Evolutionary conservation across 75 land plant genomes (phyloP).

Genomic region (Azolla pinnata): DNA sequence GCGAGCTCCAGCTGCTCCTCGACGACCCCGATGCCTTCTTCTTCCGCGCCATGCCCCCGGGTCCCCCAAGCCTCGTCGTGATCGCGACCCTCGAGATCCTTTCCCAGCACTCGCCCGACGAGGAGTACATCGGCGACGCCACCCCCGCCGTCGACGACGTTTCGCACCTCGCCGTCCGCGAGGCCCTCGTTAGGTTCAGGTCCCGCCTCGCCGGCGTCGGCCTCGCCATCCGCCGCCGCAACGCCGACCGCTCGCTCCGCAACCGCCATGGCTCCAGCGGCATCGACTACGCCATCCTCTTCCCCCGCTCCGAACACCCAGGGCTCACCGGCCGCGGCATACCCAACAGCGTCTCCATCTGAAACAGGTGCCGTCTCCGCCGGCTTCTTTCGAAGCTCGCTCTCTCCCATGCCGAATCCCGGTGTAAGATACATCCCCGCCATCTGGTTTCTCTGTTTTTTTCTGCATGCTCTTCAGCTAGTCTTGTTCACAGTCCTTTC

Average conservation of each 20-base stretch:
- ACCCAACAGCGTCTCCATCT: constrained; percentile 74
- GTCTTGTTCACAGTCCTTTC: too few relatives aligned
- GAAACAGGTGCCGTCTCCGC: too few relatives aligned
- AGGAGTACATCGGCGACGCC: constrained; percentile 59
- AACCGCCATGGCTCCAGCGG: constrained; percentile 52
- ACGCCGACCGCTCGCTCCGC: constrained; percentile 18
- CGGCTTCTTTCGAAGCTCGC: too few relatives aligned
- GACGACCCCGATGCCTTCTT: constrained; percentile 14
- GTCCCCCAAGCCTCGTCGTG: constrained; percentile 29
- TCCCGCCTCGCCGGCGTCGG: constrained; percentile 14
- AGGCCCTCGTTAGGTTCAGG: constrained; percentile 14
- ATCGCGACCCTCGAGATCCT: constrained; percentile 38
- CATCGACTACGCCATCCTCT: constrained; percentile 55
- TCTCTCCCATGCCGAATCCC: too few relatives aligned
- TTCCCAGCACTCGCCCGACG: constrained; percentile 68
- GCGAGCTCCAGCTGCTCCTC: constrained; percentile 8
- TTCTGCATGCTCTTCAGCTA: too few relatives aligned
- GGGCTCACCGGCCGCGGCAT: constrained; percentile 72
- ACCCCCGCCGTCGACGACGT: constrained; percentile 23
- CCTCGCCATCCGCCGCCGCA: constrained; percentile 10
- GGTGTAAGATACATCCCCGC: too few relatives aligned
- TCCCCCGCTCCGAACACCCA: constrained; percentile 27
- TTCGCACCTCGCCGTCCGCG: neutral
- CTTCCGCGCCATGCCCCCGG: constrained; percentile 25
- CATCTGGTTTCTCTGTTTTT: too few relatives aligned